Conservation (phyloP, 225 moss, liverwort and hornwort genomes). For the Physcomitrellopsis africana region DNA sequence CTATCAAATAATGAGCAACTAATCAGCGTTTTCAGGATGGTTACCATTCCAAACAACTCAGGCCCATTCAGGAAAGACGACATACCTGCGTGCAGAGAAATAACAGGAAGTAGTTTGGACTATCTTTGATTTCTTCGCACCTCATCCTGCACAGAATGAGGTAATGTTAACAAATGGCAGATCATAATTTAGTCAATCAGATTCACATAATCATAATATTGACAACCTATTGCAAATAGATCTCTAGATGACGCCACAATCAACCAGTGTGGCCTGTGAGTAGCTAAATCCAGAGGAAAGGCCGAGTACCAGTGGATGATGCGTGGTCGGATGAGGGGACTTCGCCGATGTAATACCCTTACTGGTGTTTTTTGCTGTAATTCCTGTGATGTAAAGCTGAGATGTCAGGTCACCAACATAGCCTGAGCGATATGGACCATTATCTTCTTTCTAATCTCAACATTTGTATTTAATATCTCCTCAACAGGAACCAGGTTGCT, state of each 20-base stretch:
- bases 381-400: slow-evolving; percentile 52
- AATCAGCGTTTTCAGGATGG: slow-evolving; percentile 13
- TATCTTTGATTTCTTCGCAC: slow-evolving; percentile 81
- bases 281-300: slow-evolving; percentile 18
- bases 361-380: slow-evolving; percentile 94
- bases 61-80: neutral
- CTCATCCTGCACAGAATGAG: slow-evolving; percentile 77
- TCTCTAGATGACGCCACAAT: slow-evolving; percentile 3
- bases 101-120: slow-evolving; percentile 83
- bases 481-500: slow-evolving; percentile 3
- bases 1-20: slow-evolving; percentile 1
- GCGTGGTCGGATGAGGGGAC: slow-evolving; percentile 85
- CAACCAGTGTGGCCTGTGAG: neutral
- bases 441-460: neutral
- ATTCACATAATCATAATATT: neutral
- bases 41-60: neutral
- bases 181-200: too few species aligned
- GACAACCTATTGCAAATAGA: slow-evolving; percentile 1
- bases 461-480: neutral
- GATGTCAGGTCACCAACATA: slow-evolving; percentile 29
- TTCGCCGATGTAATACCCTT: slow-evolving; percentile 89
- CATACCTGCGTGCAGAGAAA: slow-evolving; percentile 93
- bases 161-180: neutral
- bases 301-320: slow-evolving; percentile 84
- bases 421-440: neutral